phyloP scores from a whole-genome alignment of 495 filamentous ascomycete species.

The Friedmanniomyces simplex region DNA sequence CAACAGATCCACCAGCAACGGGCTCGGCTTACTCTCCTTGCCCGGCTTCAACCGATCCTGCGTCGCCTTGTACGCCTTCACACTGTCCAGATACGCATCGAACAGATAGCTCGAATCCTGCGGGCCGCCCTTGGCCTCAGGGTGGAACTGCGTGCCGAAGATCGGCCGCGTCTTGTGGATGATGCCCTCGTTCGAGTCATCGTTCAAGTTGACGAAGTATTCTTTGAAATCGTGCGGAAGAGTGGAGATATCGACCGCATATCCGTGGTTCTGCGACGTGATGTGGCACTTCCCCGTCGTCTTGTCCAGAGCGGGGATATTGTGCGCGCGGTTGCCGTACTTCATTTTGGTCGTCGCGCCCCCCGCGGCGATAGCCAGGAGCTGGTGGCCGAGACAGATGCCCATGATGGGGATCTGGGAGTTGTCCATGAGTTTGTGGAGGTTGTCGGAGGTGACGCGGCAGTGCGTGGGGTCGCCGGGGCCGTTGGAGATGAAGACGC shows the following conservation, averaged over 20 bases:
- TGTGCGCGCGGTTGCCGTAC: conserved; percentile 96
- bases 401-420: conserved; percentile 90
- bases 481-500: conserved; percentile 96
- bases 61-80: conserved; percentile 75
- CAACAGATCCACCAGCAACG: conserved; percentile 80
- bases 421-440: conserved; percentile 75
- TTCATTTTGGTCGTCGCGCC: conserved; percentile 87
- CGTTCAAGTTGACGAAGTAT: conserved; percentile 96
- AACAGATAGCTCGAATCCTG: conserved; percentile 91
- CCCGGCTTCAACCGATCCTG: conserved; percentile 53
- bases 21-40: conserved; percentile 71
- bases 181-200: conserved; percentile 89
- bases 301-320: conserved; percentile 89
- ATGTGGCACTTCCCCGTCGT: conserved; percentile 97
- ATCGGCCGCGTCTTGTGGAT: conserved; percentile 93
- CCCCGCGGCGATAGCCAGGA: conserved; percentile 71
- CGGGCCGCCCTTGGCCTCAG: conserved; percentile 92
- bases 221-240: conserved; percentile 84
- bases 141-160: conserved; percentile 97
- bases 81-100: conserved; percentile 87
- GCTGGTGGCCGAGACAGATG: conserved; percentile 91
- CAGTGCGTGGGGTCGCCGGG: conserved; percentile 97
- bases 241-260: conserved; percentile 82
- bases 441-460: conserved; percentile 82
- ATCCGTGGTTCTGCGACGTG: conserved; percentile 96